These are phyloP conservation scores for Schizophyllum amplum DNA, from an alignment of 1,284 basidiomycete genomes.

Conservation along the genomic window DNA sequence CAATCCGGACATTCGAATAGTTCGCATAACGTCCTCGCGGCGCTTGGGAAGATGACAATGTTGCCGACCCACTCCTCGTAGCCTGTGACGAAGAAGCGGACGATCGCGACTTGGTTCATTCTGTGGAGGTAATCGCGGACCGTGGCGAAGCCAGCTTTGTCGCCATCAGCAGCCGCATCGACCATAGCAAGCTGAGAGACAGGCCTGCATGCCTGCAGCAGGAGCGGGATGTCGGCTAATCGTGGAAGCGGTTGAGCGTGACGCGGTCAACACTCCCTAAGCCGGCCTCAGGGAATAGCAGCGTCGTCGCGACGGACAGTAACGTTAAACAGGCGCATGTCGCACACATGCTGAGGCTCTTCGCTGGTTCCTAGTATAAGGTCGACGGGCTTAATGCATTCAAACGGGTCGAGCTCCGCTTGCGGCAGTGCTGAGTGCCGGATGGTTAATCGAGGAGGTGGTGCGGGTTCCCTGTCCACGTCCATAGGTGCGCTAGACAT, in stretches of 20 bases:
- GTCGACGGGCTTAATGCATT: not conserved
- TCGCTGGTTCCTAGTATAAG: not conserved
- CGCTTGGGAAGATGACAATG: not conserved
- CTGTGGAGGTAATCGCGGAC: not conserved
- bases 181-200: not conserved
- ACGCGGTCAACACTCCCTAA: not conserved
- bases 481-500: not conserved
- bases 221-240: not conserved
- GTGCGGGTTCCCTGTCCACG: not conserved
- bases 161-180: not conserved
- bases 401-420: not conserved
- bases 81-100: not conserved
- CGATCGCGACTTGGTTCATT: not conserved
- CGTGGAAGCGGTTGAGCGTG: not conserved
- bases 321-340: not conserved
- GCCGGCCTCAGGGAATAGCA: not conserved
- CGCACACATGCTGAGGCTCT: not conserved
- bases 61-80: not conserved
- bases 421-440: not conserved
- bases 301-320: not conserved
- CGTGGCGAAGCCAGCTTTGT: not conserved
- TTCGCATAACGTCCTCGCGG: not conserved
- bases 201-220: not conserved
- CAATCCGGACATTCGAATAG: not conserved
- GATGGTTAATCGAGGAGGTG: not conserved